phyloP scores from a whole-genome alignment of 495 filamentous ascomycete species.

The Neurospora sp. region DNA sequence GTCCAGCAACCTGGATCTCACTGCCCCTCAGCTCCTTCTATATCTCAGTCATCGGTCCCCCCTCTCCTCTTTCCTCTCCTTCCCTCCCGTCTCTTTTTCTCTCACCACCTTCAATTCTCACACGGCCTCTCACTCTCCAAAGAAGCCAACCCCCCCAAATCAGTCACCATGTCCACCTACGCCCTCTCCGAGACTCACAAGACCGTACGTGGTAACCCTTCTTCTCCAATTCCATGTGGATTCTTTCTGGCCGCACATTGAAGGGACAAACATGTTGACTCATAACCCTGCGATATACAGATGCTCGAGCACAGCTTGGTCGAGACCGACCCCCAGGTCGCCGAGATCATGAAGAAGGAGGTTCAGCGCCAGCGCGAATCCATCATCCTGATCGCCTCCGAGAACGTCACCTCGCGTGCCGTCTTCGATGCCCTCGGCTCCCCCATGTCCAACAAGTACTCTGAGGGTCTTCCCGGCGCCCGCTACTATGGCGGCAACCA shows the following conservation, averaged over 20 bases:
- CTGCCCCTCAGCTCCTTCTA: not conserved
- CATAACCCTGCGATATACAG: constrained; percentile 37
- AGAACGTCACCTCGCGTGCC: constrained; percentile 81
- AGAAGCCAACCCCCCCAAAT: not conserved
- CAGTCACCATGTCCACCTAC: constrained; percentile 48
- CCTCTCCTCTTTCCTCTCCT: constrained; percentile 5
- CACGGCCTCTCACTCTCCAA: not conserved
- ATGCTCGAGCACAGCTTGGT: constrained; percentile 83
- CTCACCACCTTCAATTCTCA: not conserved
- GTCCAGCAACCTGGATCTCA: not conserved
- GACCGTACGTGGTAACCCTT: constrained; percentile 48
- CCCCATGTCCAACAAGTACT: constrained; percentile 98
- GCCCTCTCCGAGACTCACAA: constrained; percentile 82
- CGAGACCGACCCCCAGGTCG: constrained; percentile 82
- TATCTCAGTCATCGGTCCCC: constrained; percentile 1
- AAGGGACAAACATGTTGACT: constrained; percentile 34
- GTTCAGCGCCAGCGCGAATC: constrained; percentile 97
- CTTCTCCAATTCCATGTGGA: constrained; percentile 1
- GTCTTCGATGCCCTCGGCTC: constrained; percentile 86
- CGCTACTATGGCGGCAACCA: constrained; percentile 99
- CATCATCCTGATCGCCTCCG: constrained; percentile 93
- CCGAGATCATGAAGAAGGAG: constrained; percentile 89
- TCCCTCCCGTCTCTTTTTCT: not conserved
- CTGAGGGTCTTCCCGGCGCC: constrained; percentile 94
- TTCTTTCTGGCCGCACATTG: not conserved